Base-by-base conservation (phyloP, 495 filamentous ascomycete genomes). In the Penicillium malachiteum region DNA sequence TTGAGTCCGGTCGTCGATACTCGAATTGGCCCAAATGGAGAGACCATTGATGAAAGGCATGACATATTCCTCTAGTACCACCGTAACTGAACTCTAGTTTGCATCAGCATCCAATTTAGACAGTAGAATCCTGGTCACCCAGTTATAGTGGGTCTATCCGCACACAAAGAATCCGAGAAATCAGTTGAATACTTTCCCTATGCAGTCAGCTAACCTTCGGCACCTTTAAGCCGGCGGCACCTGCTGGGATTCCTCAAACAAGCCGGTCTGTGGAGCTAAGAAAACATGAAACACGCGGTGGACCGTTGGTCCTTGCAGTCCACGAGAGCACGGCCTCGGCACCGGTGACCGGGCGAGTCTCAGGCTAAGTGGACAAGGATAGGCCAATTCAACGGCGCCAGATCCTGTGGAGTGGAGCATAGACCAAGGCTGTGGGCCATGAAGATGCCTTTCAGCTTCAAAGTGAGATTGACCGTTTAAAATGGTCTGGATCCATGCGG, bases 261-360 rank as follows among this genome's bases (percentile, higher is more conserved):
- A 21, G 76, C 80, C 67, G 88, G 18, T 77, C 78, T 95, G 34
- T 83, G 77, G 47, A 92, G 92, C 64, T 83, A 88, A 70, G 86
- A 82, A 37, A 90, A 89, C 71, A 91, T 52, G 50, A 52, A 52
- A 52, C 50, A 44, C 18, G 3, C 38, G 30, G 50, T 52, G 50
- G 50, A 43, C 50, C 50, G 39, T 43, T 44, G 39, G 16, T 30
- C 13, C 14, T 52, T 44, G 17, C n/a, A 12, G 50, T 44, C 32
- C 17, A n/a, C 41, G 21, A 43, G 32, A 52, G 50, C 50, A 52
- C 39, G 38, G 26, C 16, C 38, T 21, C 14, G 18, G 16, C 34
- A 34, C n/a, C 13, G 50, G 16, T 26, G 2, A 52, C 37, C 39
- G 49, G 37, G n/a, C n/a, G 50, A 34, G 30, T 33, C 50, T 3